Percentiles rank a stretch among this genome's conserved stretches.
These are phyloP conservation scores for Solanum hybrid DNA, from an alignment of 305 asterid species.

Conservation along the genomic window DNA sequence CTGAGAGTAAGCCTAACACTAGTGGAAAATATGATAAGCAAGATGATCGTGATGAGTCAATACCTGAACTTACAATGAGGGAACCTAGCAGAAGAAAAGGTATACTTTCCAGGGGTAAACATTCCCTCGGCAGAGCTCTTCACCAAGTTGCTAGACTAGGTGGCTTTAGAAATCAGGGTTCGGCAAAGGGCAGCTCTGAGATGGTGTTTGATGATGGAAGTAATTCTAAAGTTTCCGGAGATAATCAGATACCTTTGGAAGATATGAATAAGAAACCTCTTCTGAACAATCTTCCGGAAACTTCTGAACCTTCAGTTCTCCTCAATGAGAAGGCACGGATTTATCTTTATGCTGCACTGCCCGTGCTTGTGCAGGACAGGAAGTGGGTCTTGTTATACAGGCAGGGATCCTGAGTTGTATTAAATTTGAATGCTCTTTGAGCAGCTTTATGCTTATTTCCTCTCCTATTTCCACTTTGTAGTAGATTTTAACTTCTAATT, in stretches of 20 bases:
- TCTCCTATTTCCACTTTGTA: conserved; percentile 2
- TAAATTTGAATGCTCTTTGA: not conserved
- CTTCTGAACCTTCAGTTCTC: conserved; percentile 81
- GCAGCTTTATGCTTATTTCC: not conserved
- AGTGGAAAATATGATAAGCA: conserved; percentile 20
- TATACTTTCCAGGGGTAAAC: conserved; percentile 64
- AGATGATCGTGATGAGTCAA: conserved; percentile 31
- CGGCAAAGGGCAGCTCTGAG: conserved; percentile 39
- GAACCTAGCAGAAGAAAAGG: conserved; percentile 57
- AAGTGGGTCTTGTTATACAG: conserved; percentile 88
- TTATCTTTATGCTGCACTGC: conserved; percentile 54
- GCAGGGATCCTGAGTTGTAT: conserved; percentile 17
- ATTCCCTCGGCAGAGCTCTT: conserved; percentile 56
- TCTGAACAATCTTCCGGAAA: conserved; percentile 46
- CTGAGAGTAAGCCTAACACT: conserved; percentile 22
- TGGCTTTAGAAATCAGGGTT: conserved; percentile 49
- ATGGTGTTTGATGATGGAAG: conserved; percentile 27
- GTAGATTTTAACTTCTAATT: not conserved
- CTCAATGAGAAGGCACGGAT: conserved; percentile 63
- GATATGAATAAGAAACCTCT: conserved; percentile 29
- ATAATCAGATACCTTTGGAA: conserved; percentile 41
- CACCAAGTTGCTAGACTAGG: conserved; percentile 57
- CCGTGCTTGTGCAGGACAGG: conserved; percentile 69
- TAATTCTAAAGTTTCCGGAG: conserved; percentile 21
- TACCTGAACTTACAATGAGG: conserved; percentile 37